These are phyloP conservation scores for Pseudodiploospora longispora DNA, from an alignment of 2,329 filamentous ascomycete genomes.

Conservation along the genomic window DNA sequence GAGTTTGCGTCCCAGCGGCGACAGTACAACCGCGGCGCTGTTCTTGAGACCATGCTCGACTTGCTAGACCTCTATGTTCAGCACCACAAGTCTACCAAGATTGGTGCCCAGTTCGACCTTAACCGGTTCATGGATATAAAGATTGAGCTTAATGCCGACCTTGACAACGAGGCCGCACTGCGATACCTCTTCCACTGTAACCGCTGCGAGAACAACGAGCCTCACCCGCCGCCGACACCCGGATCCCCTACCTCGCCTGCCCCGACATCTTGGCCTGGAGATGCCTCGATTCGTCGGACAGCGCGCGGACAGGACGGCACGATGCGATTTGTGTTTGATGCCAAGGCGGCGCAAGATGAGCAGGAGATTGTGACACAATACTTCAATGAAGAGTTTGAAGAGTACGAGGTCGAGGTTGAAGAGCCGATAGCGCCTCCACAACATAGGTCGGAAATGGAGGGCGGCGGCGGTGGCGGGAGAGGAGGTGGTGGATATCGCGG, in stretches of 20 bases:
- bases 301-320: conserved; percentile 57
- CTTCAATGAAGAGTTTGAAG: conserved; percentile 67
- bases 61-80: conserved; percentile 89
- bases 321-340: conserved; percentile 82
- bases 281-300: conserved; percentile 21
- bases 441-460: conserved; percentile 11
- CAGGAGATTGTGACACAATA: conserved; percentile 57
- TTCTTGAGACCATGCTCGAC: conserved; percentile 77
- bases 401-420: conserved; percentile 71
- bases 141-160: conserved; percentile 77
- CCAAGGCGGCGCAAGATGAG: conserved; percentile 65
- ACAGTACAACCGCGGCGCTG: conserved; percentile 38
- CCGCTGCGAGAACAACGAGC: conserved; percentile 36
- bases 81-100: conserved; percentile 63
- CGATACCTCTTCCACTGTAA: conserved; percentile 57
- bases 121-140: conserved; percentile 79
- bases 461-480: conserved; percentile 9
- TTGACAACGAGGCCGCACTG: conserved; percentile 52
- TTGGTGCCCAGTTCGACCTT: conserved; percentile 64
- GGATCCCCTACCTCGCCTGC: conserved; percentile 28
- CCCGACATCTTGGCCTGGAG: conserved; percentile 29
- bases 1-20: conserved; percentile 41
- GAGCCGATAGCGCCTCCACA: conserved; percentile 37
- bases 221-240: conserved; percentile 15
- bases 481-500: conserved; percentile 21